Base-by-base conservation (phyloP, 768 basidiomycete genomes). In the Clavulina sp. region DNA sequence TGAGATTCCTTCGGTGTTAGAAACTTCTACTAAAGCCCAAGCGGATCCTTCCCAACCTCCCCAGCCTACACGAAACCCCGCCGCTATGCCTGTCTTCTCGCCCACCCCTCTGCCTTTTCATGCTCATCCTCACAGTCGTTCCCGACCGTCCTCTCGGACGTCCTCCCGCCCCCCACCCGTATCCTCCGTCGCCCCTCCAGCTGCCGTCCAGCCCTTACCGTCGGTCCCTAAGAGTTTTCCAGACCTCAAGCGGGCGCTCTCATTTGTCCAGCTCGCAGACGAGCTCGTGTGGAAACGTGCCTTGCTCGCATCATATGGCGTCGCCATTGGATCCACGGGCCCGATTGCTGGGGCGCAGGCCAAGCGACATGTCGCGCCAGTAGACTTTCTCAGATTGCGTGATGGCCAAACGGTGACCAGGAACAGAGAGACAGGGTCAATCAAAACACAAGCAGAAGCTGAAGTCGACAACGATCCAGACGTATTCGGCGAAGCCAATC, bases 271-370 rank as follows among this genome's bases (percentile, higher is more conserved):
- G 7, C 24, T 30, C 16, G 48, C 48, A 34, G 48, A 49, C 28
- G 48, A 49, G 32, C 48, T 49, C 24, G 48, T 49, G 9, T 49
- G 48, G 48, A 49, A 49, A 26, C 43, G 26, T 46, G 7, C 43
- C 19, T 19, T 19, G 19, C 34, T 38, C 34, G 19, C 34, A 9
- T 38, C 34, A 9, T 38, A n/a, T n/a, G n/a, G n/a, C 34, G 19
- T 38, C 34, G 19, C 34, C 9, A 38, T 38, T 19, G 9, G 19
- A 38, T 38, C 19, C 34, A 19, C 9, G 34, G 9, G 34, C 19
- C 19, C 34, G 19, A 19, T 9, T 19, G 34, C 34, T 19, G 34
- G 34, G 34, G 19, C 19, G 9, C 9, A 38, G 34, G 9, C 34
- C 34, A 9, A 38, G 9, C 19, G 9, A 19, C 9, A 38, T 9